Evolutionary conservation across 345 rosid genomes (phyloP).

Genomic region (Ceriops zippeliana): DNA sequence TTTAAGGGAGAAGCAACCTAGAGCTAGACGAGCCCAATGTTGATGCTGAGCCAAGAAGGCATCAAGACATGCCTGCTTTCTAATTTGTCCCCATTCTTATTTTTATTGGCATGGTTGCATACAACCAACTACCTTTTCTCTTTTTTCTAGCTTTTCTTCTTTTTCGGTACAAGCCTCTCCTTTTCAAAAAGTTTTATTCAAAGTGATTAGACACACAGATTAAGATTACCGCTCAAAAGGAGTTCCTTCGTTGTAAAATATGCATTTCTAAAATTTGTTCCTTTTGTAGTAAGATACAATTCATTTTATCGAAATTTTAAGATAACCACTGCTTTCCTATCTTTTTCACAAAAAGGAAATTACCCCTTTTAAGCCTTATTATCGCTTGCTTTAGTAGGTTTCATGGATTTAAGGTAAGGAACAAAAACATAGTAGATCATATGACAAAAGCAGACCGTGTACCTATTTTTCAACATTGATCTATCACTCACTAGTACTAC

Average conservation of each 20-base stretch:
- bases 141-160: constrained; percentile 7
- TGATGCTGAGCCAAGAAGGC: too few relatives aligned
- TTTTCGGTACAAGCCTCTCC: constrained; percentile 19
- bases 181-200: constrained; percentile 32
- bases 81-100: neutral
- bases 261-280: too few relatives aligned
- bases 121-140: constrained; percentile 10
- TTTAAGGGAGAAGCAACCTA: too few relatives aligned
- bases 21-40: too few relatives aligned
- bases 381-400: constrained; percentile 22
- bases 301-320: too few relatives aligned
- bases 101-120: neutral
- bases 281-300: too few relatives aligned
- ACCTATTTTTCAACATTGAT: neutral
- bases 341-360: too few relatives aligned
- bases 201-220: constrained; percentile 14
- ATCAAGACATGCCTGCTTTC: too few relatives aligned
- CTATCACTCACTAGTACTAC: neutral
- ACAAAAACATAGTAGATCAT: constrained; percentile 15
- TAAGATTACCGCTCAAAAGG: constrained; percentile 3
- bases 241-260: too few relatives aligned
- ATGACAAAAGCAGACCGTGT: constrained; percentile 3
- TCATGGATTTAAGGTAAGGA: constrained; percentile 34
- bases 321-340: too few relatives aligned
- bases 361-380: constrained; percentile 1